Percentiles rank a stretch among this genome's conserved stretches.
Evolutionary conservation across 2,329 filamentous ascomycete species (phyloP).

Genomic region (Fusarium sp.): DNA sequence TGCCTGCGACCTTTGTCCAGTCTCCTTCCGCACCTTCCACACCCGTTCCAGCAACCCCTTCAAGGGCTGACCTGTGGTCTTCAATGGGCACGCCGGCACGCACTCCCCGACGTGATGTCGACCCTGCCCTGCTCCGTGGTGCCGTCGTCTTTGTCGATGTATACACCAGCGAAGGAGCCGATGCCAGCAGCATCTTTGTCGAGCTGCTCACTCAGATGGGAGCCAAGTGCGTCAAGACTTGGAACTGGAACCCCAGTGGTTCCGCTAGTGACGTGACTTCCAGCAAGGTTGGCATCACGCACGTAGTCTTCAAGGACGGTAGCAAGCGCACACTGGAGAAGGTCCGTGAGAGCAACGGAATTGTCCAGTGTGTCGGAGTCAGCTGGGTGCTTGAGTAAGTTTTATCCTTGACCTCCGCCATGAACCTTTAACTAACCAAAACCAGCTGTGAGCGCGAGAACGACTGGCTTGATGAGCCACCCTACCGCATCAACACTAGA

Average conservation of each 20-base stretch:
- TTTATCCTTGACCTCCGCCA: not conserved
- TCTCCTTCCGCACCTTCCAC: conserved; percentile 46
- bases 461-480: conserved; percentile 78
- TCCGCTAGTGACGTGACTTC: conserved; percentile 51
- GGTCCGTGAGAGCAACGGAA: conserved; percentile 76
- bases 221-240: conserved; percentile 80
- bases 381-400: conserved; percentile 90
- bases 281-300: conserved; percentile 79
- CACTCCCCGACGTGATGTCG: conserved; percentile 66
- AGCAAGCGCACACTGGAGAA: conserved; percentile 84
- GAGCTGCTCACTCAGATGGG: conserved; percentile 85
- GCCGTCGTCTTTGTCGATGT: conserved; percentile 87
- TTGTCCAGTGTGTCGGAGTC: conserved; percentile 88
- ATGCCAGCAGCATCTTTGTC: conserved; percentile 84
- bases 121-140: conserved; percentile 70
- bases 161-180: conserved; percentile 82
- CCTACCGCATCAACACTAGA: conserved; percentile 76
- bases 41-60: conserved; percentile 53
- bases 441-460: conserved; percentile 79
- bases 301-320: conserved; percentile 92
- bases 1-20: conserved; percentile 35
- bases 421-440: conserved; percentile 43
- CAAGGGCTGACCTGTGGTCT: conserved; percentile 66
- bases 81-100: conserved; percentile 66
- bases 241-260: conserved; percentile 75